Conservation (phyloP, 345 rosid species). For the Populus nigra region DNA sequence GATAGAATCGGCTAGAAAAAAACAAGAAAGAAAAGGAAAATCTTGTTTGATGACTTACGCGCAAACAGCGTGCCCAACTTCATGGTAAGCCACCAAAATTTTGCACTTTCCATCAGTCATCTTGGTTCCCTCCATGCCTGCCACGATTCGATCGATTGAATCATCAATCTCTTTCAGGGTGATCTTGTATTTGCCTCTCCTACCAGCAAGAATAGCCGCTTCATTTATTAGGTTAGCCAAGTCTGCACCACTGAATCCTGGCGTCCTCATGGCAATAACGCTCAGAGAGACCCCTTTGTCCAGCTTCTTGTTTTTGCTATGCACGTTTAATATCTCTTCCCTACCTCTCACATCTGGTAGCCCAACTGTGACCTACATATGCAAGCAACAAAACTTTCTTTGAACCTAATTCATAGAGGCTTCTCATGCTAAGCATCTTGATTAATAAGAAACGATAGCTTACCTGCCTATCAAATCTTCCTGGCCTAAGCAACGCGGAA, state of each 20-base stretch:
- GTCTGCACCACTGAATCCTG: slow-evolving; percentile 86
- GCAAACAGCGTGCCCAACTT: slow-evolving; percentile 70
- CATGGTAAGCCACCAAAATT: slow-evolving; percentile 65
- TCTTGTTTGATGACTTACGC: slow-evolving; percentile 19
- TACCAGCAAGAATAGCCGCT: slow-evolving; percentile 65
- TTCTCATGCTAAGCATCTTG: neutral
- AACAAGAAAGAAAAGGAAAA: too few relatives aligned
- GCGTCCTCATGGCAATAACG: slow-evolving; percentile 68
- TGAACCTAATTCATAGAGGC: neutral
- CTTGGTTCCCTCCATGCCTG: slow-evolving; percentile 76
- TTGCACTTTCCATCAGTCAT: slow-evolving; percentile 75
- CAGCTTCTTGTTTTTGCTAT: slow-evolving; percentile 66
- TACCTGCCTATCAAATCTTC: slow-evolving; percentile 78
- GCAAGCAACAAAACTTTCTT: neutral
- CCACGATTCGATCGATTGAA: slow-evolving; percentile 63
- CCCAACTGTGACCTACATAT: slow-evolving; percentile 52
- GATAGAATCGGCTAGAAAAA: too few relatives aligned
- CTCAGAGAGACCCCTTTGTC: slow-evolving; percentile 49
- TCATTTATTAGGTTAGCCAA: slow-evolving; percentile 6
- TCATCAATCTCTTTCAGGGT: slow-evolving; percentile 60
- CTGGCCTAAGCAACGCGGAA: slow-evolving; percentile 69
- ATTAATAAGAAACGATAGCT: neutral
- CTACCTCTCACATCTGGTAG: slow-evolving; percentile 71
- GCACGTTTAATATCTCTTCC: slow-evolving; percentile 70
- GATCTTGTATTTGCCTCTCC: slow-evolving; percentile 62